Evolutionary conservation across 306 rosid species (phyloP).

Genomic region (Pyrus pyrifolia): DNA sequence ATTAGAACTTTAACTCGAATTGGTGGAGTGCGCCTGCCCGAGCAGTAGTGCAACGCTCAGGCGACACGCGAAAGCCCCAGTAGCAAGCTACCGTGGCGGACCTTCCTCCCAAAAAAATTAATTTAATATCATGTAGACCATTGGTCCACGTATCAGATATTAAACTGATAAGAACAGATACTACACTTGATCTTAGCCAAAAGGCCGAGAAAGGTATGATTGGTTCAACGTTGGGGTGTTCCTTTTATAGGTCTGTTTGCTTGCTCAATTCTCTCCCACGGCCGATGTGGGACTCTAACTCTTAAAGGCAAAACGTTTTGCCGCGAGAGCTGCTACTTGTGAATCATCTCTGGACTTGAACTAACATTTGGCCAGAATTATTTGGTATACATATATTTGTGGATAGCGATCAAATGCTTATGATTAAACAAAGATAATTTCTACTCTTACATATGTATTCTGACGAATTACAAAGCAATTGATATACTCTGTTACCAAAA

Average conservation of each 20-base stretch:
- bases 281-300: not conserved
- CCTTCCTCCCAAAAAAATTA: too few species aligned
- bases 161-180: not conserved
- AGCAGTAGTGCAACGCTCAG: not conserved
- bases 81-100: not conserved
- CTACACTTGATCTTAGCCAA: not conserved
- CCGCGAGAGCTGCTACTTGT: too few species aligned
- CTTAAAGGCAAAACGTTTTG: not conserved
- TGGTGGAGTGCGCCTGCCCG: not conserved
- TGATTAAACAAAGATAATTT: too few species aligned
- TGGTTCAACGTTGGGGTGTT: fast-evolving
- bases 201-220: not conserved
- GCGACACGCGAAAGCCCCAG: not conserved
- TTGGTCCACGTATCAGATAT: not conserved
- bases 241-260: not conserved
- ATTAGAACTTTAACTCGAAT: not conserved
- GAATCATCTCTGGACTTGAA: not conserved
- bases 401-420: too few species aligned
- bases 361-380: too few species aligned
- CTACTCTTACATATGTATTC: too few species aligned
- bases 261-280: not conserved
- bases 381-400: too few species aligned
- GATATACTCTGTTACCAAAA: too few species aligned
- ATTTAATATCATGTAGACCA: not conserved
- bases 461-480: too few species aligned